These are phyloP conservation scores for Cyberlindnera subsufficiens DNA, from an alignment of 805 yeast species.

Conservation along the genomic window DNA sequence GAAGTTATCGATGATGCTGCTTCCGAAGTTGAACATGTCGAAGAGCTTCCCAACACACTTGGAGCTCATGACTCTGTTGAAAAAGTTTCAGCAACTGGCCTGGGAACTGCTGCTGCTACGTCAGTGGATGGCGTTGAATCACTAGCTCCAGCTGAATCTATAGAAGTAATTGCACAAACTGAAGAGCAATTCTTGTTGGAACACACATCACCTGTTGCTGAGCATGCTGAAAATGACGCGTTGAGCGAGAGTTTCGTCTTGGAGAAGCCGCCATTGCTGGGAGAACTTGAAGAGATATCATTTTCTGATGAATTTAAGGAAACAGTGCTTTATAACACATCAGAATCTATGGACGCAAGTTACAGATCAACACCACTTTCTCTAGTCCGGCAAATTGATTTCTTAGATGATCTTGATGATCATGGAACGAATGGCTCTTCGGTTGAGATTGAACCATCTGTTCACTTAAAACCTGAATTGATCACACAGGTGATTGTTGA, in stretches of 20 bases:
- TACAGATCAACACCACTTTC: constrained; percentile 4
- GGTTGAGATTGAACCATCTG: no score
- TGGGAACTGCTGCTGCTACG: no score
- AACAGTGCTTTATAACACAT: constrained; percentile 12
- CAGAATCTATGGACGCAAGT: constrained; percentile 10
- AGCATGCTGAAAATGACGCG: neutral
- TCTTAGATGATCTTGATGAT: neutral
- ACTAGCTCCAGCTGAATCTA: neutral
- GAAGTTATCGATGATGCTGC: no score
- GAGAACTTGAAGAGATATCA: constrained; percentile 6
- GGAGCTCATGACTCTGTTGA: no score
- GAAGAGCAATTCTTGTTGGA: constrained; percentile 10
- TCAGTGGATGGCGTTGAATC: no score
- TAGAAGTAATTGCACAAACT: neutral
- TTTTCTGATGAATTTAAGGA: constrained; percentile 17
- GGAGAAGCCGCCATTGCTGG: constrained; percentile 6
- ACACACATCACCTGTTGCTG: constrained; percentile 4
- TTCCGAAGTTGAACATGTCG: no score
- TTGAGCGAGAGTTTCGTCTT: constrained; percentile 3
- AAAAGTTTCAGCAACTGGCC: no score
- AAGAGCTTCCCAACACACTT: no score
- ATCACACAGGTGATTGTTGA: neutral
- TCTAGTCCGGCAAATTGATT: neutral
- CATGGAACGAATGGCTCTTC: neutral
- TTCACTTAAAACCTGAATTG: no score